Percentiles rank a stretch among this genome's conserved stretches.
Evolutionary conservation across 2,329 filamentous ascomycete species (phyloP).

Genomic region (Fusarium cicatricum): DNA sequence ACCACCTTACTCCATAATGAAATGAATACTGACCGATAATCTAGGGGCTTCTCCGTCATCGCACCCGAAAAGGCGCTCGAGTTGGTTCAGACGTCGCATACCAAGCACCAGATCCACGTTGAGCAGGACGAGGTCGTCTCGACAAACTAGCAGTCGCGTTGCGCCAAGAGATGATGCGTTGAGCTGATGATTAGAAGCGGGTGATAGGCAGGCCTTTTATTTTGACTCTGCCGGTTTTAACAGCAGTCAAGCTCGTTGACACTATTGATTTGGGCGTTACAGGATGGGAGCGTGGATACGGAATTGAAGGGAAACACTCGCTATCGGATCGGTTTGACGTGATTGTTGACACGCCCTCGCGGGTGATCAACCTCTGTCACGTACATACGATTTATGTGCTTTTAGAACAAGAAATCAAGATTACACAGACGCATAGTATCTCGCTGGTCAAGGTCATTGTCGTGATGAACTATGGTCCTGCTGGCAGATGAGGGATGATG

Average conservation of each 20-base stretch:
- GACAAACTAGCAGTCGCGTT: slow-evolving; percentile 31
- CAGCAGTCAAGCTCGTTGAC: slow-evolving; percentile 15
- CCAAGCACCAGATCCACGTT: slow-evolving; percentile 59
- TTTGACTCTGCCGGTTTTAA: slow-evolving; percentile 10
- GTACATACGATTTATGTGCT: background rate
- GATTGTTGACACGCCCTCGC: slow-evolving; percentile 6
- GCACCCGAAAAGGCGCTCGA: slow-evolving; percentile 75
- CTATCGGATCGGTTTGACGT: slow-evolving; percentile 14
- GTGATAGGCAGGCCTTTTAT: slow-evolving; percentile 20
- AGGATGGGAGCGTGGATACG: slow-evolving; percentile 28
- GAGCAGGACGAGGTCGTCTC: slow-evolving; percentile 80
- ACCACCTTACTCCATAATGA: background rate
- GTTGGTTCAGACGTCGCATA: slow-evolving; percentile 69
- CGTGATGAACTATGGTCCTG: no score
- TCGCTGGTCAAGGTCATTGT: background rate
- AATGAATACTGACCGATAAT: slow-evolving; percentile 37
- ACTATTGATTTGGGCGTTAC: slow-evolving; percentile 33
- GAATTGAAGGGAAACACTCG: slow-evolving; percentile 24
- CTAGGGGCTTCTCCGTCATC: slow-evolving; percentile 79
- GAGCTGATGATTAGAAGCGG: slow-evolving; percentile 17
- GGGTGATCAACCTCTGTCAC: background rate
- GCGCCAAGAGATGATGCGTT: background rate
- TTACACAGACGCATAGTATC: background rate
- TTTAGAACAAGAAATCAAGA: background rate
- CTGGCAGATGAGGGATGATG: no score